These are phyloP conservation scores for Chiua sp. DNA, from an alignment of 1,284 basidiomycete species.

Conservation along the genomic window DNA sequence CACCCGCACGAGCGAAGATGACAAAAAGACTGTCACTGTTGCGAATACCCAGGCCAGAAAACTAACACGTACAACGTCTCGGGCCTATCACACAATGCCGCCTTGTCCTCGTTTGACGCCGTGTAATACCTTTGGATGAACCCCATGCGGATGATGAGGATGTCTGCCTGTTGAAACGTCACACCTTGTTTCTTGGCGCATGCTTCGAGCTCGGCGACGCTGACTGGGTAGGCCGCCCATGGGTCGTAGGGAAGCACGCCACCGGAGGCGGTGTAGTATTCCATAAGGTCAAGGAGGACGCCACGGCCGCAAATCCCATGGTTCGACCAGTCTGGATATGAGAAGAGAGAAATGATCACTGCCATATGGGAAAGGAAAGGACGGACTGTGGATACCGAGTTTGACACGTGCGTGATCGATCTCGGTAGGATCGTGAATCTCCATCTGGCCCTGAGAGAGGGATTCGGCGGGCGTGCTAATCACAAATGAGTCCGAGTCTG, in stretches of 20 bases:
- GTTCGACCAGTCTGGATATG: conserved; percentile 63
- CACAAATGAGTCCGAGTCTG: too few relatives aligned
- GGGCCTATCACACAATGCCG: conserved; percentile 43
- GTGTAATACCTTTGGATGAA: conserved; percentile 56
- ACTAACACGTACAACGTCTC: conserved; percentile 49
- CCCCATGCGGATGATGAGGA: too few relatives aligned
- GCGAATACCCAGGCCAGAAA: neutral
- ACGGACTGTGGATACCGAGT: conserved; percentile 71
- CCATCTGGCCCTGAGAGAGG: conserved; percentile 52
- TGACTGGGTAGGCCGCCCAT: too few relatives aligned
- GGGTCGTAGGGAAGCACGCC: conserved; percentile 41
- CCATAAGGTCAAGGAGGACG: conserved; percentile 71
- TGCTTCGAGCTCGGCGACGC: too few relatives aligned
- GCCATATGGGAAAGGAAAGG: neutral
- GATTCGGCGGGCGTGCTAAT: conserved; percentile 51
- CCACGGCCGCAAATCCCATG: conserved; percentile 78
- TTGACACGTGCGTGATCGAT: conserved; percentile 56
- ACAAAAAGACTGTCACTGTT: neutral
- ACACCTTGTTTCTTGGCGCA: too few relatives aligned
- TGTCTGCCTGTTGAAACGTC: too few relatives aligned
- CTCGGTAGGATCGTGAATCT: conserved; percentile 54
- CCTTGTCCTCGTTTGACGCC: conserved; percentile 52
- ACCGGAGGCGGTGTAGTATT: conserved; percentile 52
- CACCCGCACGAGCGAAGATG: neutral
- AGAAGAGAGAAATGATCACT: neutral